These are phyloP conservation scores for Diaporthe amygdali DNA, from an alignment of 2,329 filamentous ascomycete genomes.

Conservation along the genomic window DNA sequence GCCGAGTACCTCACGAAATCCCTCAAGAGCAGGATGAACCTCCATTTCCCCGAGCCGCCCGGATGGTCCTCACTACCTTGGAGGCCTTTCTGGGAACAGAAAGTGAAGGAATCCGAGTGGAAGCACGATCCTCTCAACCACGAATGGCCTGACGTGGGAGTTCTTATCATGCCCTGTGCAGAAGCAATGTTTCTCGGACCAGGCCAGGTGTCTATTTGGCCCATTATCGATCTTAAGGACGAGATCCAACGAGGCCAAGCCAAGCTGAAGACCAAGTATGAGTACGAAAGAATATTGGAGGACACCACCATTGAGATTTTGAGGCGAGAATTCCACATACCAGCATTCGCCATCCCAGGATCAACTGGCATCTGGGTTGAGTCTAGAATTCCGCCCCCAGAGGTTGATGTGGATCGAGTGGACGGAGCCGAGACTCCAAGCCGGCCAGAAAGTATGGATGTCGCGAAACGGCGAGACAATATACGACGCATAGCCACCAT, in stretches of 20 bases:
- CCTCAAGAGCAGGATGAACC: conserved; percentile 2
- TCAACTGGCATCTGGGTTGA: conserved; percentile 22
- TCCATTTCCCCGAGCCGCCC: conserved; percentile 18
- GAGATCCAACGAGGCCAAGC: neutral
- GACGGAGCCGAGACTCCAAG: neutral
- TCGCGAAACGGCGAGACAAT: neutral
- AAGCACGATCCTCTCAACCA: conserved; percentile 5
- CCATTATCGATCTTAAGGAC: conserved; percentile 19
- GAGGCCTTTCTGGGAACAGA: neutral
- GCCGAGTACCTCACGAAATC: conserved; percentile 5
- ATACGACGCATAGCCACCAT: conserved; percentile 22
- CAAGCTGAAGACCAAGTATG: conserved; percentile 3
- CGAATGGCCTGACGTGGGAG: conserved; percentile 11
- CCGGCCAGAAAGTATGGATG: neutral
- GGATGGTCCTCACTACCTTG: conserved; percentile 11
- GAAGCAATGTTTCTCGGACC: conserved; percentile 25
- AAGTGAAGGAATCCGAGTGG: neutral
- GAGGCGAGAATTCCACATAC: conserved; percentile 15
- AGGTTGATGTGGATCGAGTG: neutral
- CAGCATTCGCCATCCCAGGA: conserved; percentile 13
- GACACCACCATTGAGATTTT: conserved; percentile 16
- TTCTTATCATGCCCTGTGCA: conserved; percentile 21
- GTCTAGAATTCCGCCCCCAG: conserved; percentile 4
- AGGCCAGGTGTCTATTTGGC: conserved; percentile 24
- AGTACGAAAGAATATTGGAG: conserved; percentile 20